Evolutionary conservation across 2,329 filamentous ascomycete genomes (phyloP), one percentile per base, ranked within the genome.

Genomic region (Diaporthe vexans): DNA sequence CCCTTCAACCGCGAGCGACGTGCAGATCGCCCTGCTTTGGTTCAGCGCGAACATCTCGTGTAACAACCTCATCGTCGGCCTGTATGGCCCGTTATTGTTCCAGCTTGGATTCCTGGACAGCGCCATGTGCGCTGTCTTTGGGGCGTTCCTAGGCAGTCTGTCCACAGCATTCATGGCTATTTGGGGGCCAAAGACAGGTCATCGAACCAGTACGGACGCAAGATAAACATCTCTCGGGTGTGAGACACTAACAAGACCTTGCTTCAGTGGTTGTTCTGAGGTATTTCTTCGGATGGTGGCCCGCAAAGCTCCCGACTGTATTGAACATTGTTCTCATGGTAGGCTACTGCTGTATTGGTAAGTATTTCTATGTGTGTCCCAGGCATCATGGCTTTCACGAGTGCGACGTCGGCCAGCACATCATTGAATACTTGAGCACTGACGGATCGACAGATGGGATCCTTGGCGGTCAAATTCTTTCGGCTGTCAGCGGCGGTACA

Each of bases 381-480:
- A 40, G 37, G 37, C 10, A 40, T 40, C 2, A 40, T 1, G 11
- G 11, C 4, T 5, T 40, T 13, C 37, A 2, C 13, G 11, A 13
- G 11, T 40, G 10, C 15, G 37, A 15, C 0, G 1, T 4, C 11
- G 37, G 1, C 11, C 11, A 1, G 8, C 11, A 40, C 8, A 4
- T 4, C 0, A 13, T 40, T 40, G 37, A 11, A 40, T 40, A 40
- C 37, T 40, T 11, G 8, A 2, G 3, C 6, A 40, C 37, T 40
- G 11, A 40, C 3, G 15, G 37, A 40, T 13, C 4, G 79, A 90
- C 94, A 74, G 89, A 92, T 80, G 90, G 88, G 46, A 91, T 94
- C 8, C 86, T 94, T 21, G 90, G 90, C 2, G 92, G 92, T 0
- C 92, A 94, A 79, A 93, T 93, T 35, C 83, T 94, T 2, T 92